Conservation (phyloP, 352 stramenopile species). For the Nothophytophthora sp. region DNA sequence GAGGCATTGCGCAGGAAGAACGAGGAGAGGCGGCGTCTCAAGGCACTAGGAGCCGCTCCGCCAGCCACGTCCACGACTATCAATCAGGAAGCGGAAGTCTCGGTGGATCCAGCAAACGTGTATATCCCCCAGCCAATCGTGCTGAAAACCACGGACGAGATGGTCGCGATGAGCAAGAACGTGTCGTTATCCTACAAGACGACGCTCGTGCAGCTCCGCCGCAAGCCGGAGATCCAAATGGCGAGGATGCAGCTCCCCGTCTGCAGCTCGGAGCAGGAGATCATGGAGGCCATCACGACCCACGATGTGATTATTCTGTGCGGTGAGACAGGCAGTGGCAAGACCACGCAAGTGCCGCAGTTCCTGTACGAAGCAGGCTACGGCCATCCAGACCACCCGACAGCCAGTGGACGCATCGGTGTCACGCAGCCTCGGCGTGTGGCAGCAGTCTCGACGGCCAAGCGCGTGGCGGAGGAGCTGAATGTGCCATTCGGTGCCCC, state of each 20-base stretch:
- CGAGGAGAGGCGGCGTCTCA: constrained; percentile 62
- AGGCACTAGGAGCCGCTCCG: constrained; percentile 24
- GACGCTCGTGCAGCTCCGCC: constrained; percentile 68
- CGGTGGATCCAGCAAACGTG: constrained; percentile 30
- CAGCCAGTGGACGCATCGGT: constrained; percentile 83
- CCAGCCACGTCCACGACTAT: neutral
- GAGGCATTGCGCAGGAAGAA: constrained; percentile 80
- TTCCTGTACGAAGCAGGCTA: constrained; percentile 98
- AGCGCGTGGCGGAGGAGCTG: constrained; percentile 98
- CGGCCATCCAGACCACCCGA: constrained; percentile 54
- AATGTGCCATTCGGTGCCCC: constrained; percentile 78
- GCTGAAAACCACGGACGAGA: constrained; percentile 65
- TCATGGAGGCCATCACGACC: constrained; percentile 96
- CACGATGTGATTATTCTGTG: constrained; percentile 98
- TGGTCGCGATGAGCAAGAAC: constrained; percentile 54
- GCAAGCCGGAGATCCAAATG: constrained; percentile 87
- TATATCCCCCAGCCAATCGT: constrained; percentile 73
- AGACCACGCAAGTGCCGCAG: constrained; percentile 98
- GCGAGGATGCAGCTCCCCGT: constrained; percentile 96
- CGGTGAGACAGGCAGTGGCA: constrained; percentile 98
- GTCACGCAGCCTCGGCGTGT: constrained; percentile 98
- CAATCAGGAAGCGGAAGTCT: constrained; percentile 20
- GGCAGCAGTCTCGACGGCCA: constrained; percentile 97
- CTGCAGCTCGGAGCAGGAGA: constrained; percentile 98
- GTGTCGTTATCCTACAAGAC: constrained; percentile 62